Conservation (phyloP, 345 rosid genomes). For the Brassica cretica region DNA sequence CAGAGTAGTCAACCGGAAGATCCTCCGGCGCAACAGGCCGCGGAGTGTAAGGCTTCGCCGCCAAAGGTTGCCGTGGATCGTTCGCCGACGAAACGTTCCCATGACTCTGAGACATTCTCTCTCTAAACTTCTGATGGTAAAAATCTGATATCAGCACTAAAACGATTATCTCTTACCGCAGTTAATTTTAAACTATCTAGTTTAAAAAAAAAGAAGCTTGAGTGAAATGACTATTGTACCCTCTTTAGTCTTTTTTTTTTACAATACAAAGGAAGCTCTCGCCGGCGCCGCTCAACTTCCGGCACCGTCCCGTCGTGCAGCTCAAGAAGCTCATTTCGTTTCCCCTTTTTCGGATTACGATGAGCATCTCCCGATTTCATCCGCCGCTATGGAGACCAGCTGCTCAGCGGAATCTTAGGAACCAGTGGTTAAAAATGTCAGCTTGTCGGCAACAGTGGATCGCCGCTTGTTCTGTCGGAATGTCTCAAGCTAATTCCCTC, state of each 20-base stretch:
- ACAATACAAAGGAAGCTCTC: no score
- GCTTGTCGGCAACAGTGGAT: conserved; percentile 59
- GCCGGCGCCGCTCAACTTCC: no score
- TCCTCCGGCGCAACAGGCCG: conserved; percentile 63
- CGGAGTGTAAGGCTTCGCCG: conserved; percentile 68
- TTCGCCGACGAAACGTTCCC: conserved; percentile 54
- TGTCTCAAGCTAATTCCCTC: conserved; percentile 76
- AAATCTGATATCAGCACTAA: conserved; percentile 4
- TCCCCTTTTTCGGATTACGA: background rate
- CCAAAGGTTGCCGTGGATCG: conserved; percentile 85
- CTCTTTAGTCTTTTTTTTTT: no score
- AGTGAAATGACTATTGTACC: no score
- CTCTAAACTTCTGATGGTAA: background rate
- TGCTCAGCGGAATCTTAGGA: conserved; percentile 82
- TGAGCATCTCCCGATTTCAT: conserved; percentile 30
- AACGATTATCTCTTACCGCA: no score
- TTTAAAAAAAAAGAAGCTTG: no score
- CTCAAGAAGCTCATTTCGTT: background rate
- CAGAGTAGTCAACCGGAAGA: conserved; percentile 91
- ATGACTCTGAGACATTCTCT: conserved; percentile 53
- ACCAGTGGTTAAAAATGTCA: conserved; percentile 82
- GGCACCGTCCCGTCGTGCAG: no score
- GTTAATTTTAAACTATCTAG: background rate
- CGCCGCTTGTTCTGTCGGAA: conserved; percentile 55
- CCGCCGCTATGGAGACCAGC: conserved; percentile 76